Conservation (phyloP, 805 yeast genomes). For the Teunomyces funiuensis region DNA sequence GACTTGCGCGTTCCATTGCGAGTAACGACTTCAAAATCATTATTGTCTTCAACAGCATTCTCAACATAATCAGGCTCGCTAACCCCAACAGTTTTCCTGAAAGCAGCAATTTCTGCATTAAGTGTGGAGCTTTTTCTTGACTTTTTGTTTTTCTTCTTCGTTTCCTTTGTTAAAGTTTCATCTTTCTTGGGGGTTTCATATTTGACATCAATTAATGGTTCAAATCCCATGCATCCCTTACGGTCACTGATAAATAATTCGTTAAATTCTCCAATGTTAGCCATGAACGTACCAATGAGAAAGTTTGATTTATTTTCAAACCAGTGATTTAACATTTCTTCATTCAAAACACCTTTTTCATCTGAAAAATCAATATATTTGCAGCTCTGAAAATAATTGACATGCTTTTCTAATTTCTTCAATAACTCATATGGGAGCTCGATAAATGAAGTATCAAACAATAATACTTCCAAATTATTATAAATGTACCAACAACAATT, state of each 20-base stretch:
- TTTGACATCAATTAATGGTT: constrained; percentile 36
- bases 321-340: constrained; percentile 15
- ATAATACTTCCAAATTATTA: constrained; percentile 59
- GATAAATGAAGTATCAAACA: constrained; percentile 44
- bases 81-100: constrained; percentile 24
- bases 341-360: constrained; percentile 18
- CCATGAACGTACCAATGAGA: constrained; percentile 22
- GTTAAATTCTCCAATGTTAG: constrained; percentile 21
- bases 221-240: constrained; percentile 33
- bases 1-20: constrained; percentile 19
- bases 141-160: constrained; percentile 13
- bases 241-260: constrained; percentile 35
- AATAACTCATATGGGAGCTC: constrained; percentile 29
- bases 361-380: constrained; percentile 20
- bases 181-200: constrained; percentile 11
- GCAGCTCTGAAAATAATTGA: constrained; percentile 29
- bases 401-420: constrained; percentile 25
- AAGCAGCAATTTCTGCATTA: constrained; percentile 20
- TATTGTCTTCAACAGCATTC: constrained; percentile 21
- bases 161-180: constrained; percentile 2
- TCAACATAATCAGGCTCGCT: constrained; percentile 9
- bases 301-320: constrained; percentile 19
- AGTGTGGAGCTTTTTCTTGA: constrained; percentile 25
- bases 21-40: constrained; percentile 28
- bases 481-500: constrained; percentile 69